Evolutionary conservation across 345 rosid genomes (phyloP).

Genomic region (Camelina hispida): DNA sequence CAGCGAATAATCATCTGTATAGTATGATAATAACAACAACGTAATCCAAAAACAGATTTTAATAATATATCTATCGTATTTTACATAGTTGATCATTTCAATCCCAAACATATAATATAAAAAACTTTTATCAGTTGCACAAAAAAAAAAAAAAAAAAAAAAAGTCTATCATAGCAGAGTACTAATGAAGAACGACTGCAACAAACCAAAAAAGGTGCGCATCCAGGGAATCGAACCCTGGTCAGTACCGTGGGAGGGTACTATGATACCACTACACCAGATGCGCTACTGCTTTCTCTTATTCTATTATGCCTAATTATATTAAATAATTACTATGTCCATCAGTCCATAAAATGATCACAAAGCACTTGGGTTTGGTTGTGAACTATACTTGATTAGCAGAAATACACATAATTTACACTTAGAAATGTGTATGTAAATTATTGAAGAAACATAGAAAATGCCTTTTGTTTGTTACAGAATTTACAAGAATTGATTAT

Average conservation of each 20-base stretch:
- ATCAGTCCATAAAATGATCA: not conserved
- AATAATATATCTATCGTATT: not conserved
- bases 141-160: no score
- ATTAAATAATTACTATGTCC: not conserved
- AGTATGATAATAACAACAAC: not conserved
- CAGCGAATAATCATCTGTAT: not conserved
- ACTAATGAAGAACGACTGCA: not conserved
- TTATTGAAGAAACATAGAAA: constrained; percentile 5
- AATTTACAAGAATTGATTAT: constrained; percentile 32
- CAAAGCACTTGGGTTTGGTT: not conserved
- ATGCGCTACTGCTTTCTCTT: constrained; percentile 51
- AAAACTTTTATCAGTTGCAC: not conserved
- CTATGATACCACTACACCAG: constrained; percentile 97
- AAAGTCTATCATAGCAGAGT: not conserved
- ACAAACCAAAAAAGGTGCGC: constrained; percentile 47
- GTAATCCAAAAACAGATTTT: not conserved
- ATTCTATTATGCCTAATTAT: not conserved
- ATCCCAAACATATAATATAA: not conserved
- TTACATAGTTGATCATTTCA: not conserved
- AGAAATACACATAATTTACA: not conserved
- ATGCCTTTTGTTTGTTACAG: constrained; percentile 22
- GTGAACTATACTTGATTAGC: not conserved
- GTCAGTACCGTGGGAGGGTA: constrained; percentile 99
- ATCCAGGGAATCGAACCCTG: constrained; percentile 98
- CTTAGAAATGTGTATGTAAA: not conserved